Percentiles rank a stretch among this genome's conserved stretches.
Evolutionary conservation across 108 stramenopile genomes (phyloP).

Genomic region (Stephanodiscus triporus): DNA sequence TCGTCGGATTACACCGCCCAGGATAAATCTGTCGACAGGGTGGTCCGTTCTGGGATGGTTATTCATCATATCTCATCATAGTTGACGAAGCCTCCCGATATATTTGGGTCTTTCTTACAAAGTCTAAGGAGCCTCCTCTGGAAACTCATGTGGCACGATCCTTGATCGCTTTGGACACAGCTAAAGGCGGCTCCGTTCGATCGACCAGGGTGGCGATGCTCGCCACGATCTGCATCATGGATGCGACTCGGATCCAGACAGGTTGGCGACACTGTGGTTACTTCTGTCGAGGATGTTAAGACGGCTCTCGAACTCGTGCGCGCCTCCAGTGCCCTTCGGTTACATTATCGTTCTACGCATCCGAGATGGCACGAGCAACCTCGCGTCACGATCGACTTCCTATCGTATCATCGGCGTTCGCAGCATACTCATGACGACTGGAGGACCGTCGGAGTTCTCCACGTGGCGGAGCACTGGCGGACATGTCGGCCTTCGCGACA

Average conservation of each 20-base stretch:
- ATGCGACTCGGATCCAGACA: too few species aligned
- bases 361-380: too few species aligned
- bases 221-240: neutral
- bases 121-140: constrained; percentile 13
- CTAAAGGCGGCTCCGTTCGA: neutral
- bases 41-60: constrained; percentile 12
- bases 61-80: neutral
- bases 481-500: neutral
- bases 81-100: neutral
- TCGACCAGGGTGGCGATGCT: constrained; percentile 13
- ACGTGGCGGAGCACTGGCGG: neutral
- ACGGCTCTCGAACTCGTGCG: too few species aligned
- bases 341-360: too few species aligned
- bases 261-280: too few species aligned
- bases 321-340: too few species aligned
- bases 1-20: neutral
- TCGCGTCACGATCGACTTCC: too few species aligned
- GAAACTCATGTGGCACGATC: neutral
- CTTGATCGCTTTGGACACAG: neutral
- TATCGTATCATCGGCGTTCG: too few species aligned
- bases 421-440: too few species aligned
- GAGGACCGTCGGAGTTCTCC: too few species aligned
- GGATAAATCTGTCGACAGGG: neutral
- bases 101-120: constrained; percentile 12
- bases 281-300: too few species aligned